These are phyloP conservation scores for Xylaria hypoxylon DNA, from an alignment of 2,329 filamentous ascomycete genomes.

Conservation along the genomic window DNA sequence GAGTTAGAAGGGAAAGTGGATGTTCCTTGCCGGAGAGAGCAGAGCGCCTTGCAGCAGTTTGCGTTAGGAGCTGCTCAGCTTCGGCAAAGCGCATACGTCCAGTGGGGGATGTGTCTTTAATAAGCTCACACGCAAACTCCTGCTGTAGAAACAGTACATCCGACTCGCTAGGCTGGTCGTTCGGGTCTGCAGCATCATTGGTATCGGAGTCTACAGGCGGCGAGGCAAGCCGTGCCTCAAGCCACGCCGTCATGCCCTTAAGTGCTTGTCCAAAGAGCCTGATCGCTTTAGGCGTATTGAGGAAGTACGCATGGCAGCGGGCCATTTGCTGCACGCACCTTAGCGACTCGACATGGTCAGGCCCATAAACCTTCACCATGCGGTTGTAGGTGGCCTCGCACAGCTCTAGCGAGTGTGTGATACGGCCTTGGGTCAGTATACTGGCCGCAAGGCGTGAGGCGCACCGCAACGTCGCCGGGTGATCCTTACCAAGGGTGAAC, in stretches of 20 bases:
- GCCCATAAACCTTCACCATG: neutral
- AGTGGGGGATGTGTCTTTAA: neutral
- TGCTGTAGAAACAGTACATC: neutral
- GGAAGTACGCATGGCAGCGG: conserved; percentile 7
- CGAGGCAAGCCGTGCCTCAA: conserved; percentile 3
- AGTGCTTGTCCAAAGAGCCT: conserved; percentile 4
- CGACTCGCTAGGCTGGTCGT: conserved; percentile 6
- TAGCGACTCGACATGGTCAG: conserved; percentile 1
- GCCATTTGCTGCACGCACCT: conserved; percentile 10
- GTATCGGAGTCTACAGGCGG: conserved; percentile 1
- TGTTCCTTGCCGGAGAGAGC: conserved; percentile 9
- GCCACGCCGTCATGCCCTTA: neutral
- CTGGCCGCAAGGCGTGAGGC: neutral
- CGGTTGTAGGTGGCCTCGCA: neutral
- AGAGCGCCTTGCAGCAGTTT: conserved; percentile 7
- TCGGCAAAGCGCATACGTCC: neutral
- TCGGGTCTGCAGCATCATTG: conserved; percentile 4
- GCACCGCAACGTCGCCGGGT: neutral
- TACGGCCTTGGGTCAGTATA: neutral
- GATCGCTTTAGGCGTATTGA: conserved; percentile 2
- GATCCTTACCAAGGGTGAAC: neutral
- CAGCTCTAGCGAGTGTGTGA: neutral
- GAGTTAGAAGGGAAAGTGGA: neutral
- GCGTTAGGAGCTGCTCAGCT: conserved; percentile 1
- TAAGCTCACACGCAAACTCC: conserved; percentile 3